Evolutionary conservation across 345 rosid genomes (phyloP).

Genomic region (Citrus cavaleriei): DNA sequence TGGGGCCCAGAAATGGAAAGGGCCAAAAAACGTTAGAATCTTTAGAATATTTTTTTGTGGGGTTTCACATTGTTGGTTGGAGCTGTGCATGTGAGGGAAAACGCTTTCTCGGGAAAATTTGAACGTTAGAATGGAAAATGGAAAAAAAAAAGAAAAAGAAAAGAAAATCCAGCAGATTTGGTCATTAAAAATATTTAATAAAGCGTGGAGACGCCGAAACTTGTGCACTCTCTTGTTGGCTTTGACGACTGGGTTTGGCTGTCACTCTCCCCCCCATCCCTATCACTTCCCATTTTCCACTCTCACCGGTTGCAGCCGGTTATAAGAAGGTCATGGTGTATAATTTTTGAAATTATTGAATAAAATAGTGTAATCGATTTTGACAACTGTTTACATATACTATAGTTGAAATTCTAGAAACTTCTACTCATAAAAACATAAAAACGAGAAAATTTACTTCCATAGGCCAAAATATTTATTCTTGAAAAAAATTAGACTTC

Average conservation of each 20-base stretch:
- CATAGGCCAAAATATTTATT: too few species aligned
- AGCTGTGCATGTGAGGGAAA: neutral
- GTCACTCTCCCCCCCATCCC: neutral
- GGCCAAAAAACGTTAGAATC: neutral
- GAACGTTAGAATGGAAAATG: neutral
- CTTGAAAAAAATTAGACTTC: too few species aligned
- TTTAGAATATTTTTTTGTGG: neutral
- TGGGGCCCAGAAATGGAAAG: neutral
- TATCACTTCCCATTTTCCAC: neutral
- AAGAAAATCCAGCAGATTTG: neutral
- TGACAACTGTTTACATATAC: too few species aligned
- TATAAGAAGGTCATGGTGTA: neutral
- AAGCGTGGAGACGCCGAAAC: constrained; percentile 8
- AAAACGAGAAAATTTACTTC: too few species aligned
- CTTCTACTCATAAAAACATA: too few species aligned
- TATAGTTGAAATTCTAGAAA: too few species aligned
- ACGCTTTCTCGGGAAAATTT: neutral
- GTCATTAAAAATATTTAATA: neutral
- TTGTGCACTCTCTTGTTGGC: neutral
- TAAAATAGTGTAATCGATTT: too few species aligned
- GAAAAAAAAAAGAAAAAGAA: neutral
- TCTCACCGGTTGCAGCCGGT: constrained; percentile 25
- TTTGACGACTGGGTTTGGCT: neutral
- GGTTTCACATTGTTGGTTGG: neutral
- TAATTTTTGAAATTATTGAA: too few species aligned